Evolutionary conservation across 192 early-diverging fungal species (phyloP), one percentile per base, ranked within the genome.

Genomic region (Backusella tuberculispora): DNA sequence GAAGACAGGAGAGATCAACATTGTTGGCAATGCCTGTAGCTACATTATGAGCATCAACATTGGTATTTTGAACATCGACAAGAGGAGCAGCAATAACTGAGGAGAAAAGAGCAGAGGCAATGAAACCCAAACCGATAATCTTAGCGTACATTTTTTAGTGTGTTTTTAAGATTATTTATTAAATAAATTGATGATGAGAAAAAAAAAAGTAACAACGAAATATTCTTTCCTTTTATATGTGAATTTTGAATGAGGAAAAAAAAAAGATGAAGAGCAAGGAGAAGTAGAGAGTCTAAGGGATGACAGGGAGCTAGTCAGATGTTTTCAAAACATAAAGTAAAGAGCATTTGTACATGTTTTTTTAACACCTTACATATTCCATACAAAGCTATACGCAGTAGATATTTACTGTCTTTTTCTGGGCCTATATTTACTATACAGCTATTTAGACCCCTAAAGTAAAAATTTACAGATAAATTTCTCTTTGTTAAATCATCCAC

Each of bases 121-220:
- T 24, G 53, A 60, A 60, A 7, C 53, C 53, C 26, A 60, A 60
- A 13, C 21, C 24, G n/a, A 60, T 60, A 24, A 60, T 60, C 21
- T 60, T 60, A 26, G 53, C 53, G 53, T 60, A 26, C 53, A 60
- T 60, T 60, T 60, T 60, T 7, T 10, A 60, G 53, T 34, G 29
- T 34, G 29, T 60, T 60, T 24, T 10, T 3, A 60, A 60, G 53
- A 60, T 60, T 60, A 60, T 60, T 60, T 60, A 60, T 60, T 60
- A 60, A 60, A 60, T 60, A 60, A 60, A 24, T 60, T 60, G 53
- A 56, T 56, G 24, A 56, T 56, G 53, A 60, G 24, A n/a, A 56
- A 60, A 60, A 60, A 60, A 60, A 60, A 60, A 60, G 9, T 14
- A 24, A 4, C 21, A 60, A 12, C 21, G 21, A 60, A 60, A 26